A percentile compares a stretch with the other conserved stretches of the same genome.
Evolutionary conservation across 2,329 filamentous ascomycete genomes (phyloP).

Genomic region (Xylariaceae sp.): DNA sequence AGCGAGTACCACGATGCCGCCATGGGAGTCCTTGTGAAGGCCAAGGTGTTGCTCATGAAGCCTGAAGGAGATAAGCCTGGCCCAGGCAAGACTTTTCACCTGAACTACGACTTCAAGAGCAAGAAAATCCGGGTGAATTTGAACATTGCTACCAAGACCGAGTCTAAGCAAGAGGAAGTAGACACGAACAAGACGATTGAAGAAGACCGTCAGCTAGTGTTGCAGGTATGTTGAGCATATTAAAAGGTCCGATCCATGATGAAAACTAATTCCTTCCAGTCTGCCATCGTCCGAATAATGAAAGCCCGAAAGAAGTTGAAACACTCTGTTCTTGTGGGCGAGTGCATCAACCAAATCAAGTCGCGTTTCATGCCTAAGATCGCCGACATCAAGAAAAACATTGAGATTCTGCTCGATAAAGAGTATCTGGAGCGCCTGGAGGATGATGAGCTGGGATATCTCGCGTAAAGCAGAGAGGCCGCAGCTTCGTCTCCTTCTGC

Average conservation of each 20-base stretch:
- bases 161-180: conserved; percentile 92
- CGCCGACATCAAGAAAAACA: conserved; percentile 97
- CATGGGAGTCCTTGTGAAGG: conserved; percentile 82
- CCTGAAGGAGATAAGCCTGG: conserved; percentile 72
- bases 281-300: conserved; percentile 98
- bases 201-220: conserved; percentile 91
- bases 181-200: conserved; percentile 99
- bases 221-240: conserved; percentile 68
- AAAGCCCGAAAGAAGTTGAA: conserved; percentile 99
- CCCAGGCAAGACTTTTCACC: conserved; percentile 71
- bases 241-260: conserved; percentile 5
- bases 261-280: conserved; percentile 51
- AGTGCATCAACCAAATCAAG: conserved; percentile 94
- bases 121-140: conserved; percentile 98
- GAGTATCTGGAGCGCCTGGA: conserved; percentile 96
- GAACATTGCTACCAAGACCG: conserved; percentile 90
- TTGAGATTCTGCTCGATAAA: conserved; percentile 97
- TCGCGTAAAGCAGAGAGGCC: too few relatives aligned
- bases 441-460: conserved; percentile 89
- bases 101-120: conserved; percentile 95
- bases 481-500: too few relatives aligned
- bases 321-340: conserved; percentile 87
- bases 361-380: conserved; percentile 90
- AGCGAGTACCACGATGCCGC: conserved; percentile 83
- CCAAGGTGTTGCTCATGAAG: conserved; percentile 75